Percentiles rank a stretch among this genome's conserved stretches.
Conservation (phyloP, 345 rosid species). For the Trapa bicornis region DNA sequence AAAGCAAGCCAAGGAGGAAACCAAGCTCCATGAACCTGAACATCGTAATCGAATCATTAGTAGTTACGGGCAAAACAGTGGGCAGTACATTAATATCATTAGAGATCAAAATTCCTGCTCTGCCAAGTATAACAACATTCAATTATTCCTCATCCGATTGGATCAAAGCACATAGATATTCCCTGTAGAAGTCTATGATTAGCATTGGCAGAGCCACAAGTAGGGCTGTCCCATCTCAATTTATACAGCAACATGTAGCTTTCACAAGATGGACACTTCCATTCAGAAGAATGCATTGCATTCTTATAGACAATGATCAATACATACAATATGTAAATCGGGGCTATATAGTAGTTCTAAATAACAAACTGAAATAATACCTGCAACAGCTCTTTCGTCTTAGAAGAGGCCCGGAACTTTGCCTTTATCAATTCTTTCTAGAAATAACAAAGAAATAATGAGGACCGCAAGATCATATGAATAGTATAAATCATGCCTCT, state of each 20-base stretch:
- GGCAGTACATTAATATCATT: not conserved
- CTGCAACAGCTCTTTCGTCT: conserved; percentile 54
- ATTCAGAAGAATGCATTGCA: too few species aligned
- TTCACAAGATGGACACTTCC: too few species aligned
- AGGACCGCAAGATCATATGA: not conserved
- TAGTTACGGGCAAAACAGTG: not conserved
- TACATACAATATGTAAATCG: too few species aligned
- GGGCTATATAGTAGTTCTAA: too few species aligned
- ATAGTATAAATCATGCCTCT: not conserved
- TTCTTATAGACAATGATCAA: too few species aligned
- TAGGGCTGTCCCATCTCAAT: too few species aligned
- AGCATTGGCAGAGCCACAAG: too few species aligned
- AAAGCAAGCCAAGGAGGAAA: conserved; percentile 88
- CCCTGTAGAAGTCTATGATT: too few species aligned
- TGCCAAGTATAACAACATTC: not conserved
- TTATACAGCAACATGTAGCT: too few species aligned
- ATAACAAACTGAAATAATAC: conserved; percentile 23
- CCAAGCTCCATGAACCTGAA: conserved; percentile 91
- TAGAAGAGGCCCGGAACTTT: conserved; percentile 63
- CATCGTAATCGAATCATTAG: not conserved
- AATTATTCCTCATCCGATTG: not conserved
- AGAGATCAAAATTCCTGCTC: not conserved
- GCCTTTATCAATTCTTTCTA: conserved; percentile 86
- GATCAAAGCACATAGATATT: too few species aligned
- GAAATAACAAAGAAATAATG: not conserved